Base-by-base conservation (phyloP, 495 filamentous ascomycete genomes). In the Penicillium desertorum region DNA sequence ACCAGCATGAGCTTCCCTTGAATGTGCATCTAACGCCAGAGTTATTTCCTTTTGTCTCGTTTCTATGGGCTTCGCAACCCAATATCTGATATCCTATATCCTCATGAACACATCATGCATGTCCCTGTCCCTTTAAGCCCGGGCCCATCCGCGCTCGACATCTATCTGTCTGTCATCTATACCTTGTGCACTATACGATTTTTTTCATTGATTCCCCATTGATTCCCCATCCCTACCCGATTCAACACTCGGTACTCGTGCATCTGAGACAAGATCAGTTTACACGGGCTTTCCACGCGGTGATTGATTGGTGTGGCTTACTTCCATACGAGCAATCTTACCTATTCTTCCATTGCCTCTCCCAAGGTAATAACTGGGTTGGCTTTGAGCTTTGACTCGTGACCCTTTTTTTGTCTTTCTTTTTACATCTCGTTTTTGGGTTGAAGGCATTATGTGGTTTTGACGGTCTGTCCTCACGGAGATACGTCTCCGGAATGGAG, bases 51-150 rank as follows among this genome's bases (percentile, higher is more conserved):
- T 25, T 11, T n/a, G 1, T 16, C 20, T 5, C 8, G 32, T 25
- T 51, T 7, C 1, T 27, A 12, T 20, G 17, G 45, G 50, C 16
- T 14, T 52, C n/a, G 23, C 36, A 11, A 20, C 25, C 36, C 36
- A 10, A 41, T 42, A 41, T 42, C 22, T 41, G 50, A 42, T 29
- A 25, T 42, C 34, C 50, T 17, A 25, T 19, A 41, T 42, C 22
- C 34, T 52, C 12, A 46, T 29, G 42, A 45, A 45, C 30, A 23
- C 42, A 46, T 55, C n/a, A 47, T 55, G 53, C 43, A 55, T 55
- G 14, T 44, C 48, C 14, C 9, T 39, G 19, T 51, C 27, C 17
- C 43, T 55, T 27, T 20, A 20, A 39, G 30, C 53, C n/a, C 9
- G 22, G 14, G 4, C 11, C 17, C 25, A 29, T 51, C 32, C 34